Base-by-base conservation (phyloP, 108 stramenopile genomes). In the Fistulifera pelliculosa region DNA sequence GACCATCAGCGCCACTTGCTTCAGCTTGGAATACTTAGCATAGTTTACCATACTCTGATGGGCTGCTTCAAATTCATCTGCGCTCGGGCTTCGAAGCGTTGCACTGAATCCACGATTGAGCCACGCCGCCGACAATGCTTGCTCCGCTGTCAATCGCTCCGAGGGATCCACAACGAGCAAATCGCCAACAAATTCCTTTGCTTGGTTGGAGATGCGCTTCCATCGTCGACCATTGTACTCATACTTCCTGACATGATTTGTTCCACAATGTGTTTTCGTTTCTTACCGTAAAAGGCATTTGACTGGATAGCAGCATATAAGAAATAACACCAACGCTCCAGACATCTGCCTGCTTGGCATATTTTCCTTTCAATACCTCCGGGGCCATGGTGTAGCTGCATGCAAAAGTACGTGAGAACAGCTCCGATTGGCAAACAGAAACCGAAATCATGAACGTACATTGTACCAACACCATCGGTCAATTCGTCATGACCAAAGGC, bases 311-410 rank as follows among this genome's bases (percentile, higher is more conserved):
- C 6, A 90, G 64, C 87, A 90, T 90, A 60, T 70, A 85, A 14
- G 75, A 54, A 53, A 90, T 71, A 5, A 90, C 83, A 47, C 87
- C 87, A 1, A 90, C 50, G 15, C 68, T 68, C 92, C 92, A 96
- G 2, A 89, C 49, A 59, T 96, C 95, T 31, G 73, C 86, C 57
- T 86, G 71, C 8, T 61, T 22, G 14, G 62, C 71, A 50, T 96
- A 91, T 38, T 73, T 57, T 8, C 93, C 95, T 49, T 59, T 50
- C n/a, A 93, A 31, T 22, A 93, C 79, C 59, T 88, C 79, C 0
- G 87, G 91, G 13, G 86, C 81, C 83, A 88, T 90, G n/a, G 82
- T 81, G 48, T 90, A 90, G 7, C 53, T 54, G 53, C 19, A 21
- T 18, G 19, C 19, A 45, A 5, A 2, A 45, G 12, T 11, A 24